Evolutionary conservation across 441 rosid genomes (phyloP).

Genomic region (Gossypium trilobum): DNA sequence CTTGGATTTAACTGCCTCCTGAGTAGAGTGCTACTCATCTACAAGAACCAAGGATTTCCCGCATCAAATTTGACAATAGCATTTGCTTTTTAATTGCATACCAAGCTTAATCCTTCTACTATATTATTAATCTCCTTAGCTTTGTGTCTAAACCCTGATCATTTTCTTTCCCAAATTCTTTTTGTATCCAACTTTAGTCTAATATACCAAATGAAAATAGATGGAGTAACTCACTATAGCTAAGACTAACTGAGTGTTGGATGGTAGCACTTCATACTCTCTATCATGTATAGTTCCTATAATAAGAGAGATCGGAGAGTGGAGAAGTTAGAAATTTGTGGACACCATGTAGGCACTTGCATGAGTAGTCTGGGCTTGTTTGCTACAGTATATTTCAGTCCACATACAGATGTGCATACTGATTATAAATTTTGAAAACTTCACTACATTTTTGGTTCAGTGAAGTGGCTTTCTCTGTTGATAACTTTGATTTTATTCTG

Average conservation of each 20-base stretch:
- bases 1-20: neutral
- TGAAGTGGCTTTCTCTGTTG: neutral
- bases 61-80: neutral
- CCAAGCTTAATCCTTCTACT: neutral
- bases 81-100: neutral
- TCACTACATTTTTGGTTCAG: neutral
- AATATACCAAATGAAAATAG: neutral
- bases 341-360: neutral
- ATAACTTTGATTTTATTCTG: neutral
- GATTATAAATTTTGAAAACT: neutral
- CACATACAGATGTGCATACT: neutral
- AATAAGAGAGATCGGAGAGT: neutral
- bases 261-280: neutral
- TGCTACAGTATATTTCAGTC: neutral
- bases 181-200: neutral
- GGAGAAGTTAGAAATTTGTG: neutral
- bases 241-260: neutral
- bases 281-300: neutral
- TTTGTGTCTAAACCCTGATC: neutral
- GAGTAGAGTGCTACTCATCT: neutral
- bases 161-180: neutral
- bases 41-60: neutral
- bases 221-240: neutral
- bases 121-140: neutral
- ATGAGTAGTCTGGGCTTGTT: neutral